Conservation (phyloP, 257 asterid species). For the Solanum paucissectum region DNA sequence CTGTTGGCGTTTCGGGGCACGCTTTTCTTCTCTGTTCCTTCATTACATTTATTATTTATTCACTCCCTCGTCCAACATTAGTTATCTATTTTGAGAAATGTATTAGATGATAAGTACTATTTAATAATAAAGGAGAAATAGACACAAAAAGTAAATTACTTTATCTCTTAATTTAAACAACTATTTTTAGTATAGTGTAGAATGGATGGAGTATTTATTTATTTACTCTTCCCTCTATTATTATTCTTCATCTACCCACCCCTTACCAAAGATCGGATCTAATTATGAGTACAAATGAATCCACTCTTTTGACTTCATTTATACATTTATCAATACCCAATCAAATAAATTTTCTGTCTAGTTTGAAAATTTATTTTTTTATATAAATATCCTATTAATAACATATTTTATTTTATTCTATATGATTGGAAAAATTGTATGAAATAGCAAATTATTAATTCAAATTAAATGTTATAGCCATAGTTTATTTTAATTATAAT, state of each 20-base stretch:
- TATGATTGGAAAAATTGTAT: no score
- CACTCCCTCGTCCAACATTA: no score
- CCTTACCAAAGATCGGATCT: background rate
- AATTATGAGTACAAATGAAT: background rate
- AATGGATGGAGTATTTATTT: background rate
- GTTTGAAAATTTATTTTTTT: background rate
- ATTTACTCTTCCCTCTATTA: background rate
- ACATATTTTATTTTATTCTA: background rate
- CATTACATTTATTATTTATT: background rate
- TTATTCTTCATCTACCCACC: background rate
- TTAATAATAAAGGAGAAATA: no score
- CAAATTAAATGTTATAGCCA: no score
- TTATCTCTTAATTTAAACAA: no score
- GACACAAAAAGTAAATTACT: no score
- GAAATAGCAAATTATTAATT: no score
- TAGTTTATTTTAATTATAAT: no score
- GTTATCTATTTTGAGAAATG: no score
- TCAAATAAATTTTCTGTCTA: background rate
- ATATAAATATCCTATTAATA: background rate
- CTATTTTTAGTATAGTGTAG: no score
- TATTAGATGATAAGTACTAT: no score
- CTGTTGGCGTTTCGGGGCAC: constrained; percentile 37
- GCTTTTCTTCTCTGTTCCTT: constrained; percentile 16
- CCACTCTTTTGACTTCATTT: background rate
- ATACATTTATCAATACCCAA: background rate